Base-by-base conservation (phyloP, 441 rosid genomes). In the Adansonia rubrostipa region DNA sequence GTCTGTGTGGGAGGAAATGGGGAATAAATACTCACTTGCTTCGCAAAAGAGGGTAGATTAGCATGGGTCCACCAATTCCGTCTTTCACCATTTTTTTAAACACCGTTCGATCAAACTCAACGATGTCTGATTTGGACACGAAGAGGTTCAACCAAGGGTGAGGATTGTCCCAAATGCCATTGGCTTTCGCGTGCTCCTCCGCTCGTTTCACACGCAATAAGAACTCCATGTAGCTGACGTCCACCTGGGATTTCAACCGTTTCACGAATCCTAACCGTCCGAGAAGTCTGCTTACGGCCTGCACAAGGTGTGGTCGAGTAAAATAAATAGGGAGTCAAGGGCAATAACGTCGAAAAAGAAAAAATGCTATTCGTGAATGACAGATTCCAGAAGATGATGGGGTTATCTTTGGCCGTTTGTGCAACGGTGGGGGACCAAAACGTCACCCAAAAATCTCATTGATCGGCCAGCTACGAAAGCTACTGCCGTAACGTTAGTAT, bases 71-170 rank as follows among this genome's bases (percentile, higher is more conserved):
- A 57, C 91, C 93, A n/a, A 93, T 83, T 7, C 99, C 99, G 10
- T 86, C 82, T 77, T 88, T 92, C 62, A 96, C 77, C 53, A 89
- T 81, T 54, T 70, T 65, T 71, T 87, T 89, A 79, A 96, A 96
- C 69, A 96, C 92, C 83, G 17, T 72, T 58, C 86, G 94, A 86
- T 92, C 90, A 9, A 93, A 96, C 0, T 87, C 84, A 3, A 66
- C 90, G 4, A 96, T 92, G 77, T 87, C 86, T 0, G 76, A 72
- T 67, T 84, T 86, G 3, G 99, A 89, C 44, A 96, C 89, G 68
- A 93, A 89, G 68, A 96, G 74, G 79, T 96, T 96, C 78, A 96
- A 73, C 99, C 99, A 93, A 24, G 99, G 98, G 87, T 96, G 99
- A 2, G 99, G 94, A 20, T 89, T 81, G 61, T 92, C 96, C 98